A percentile compares a stretch with the other conserved stretches of the same genome.
These are phyloP conservation scores for Takakia lepidozioides DNA, from an alignment of 225 moss, liverwort and hornwort genomes.

Conservation along the genomic window DNA sequence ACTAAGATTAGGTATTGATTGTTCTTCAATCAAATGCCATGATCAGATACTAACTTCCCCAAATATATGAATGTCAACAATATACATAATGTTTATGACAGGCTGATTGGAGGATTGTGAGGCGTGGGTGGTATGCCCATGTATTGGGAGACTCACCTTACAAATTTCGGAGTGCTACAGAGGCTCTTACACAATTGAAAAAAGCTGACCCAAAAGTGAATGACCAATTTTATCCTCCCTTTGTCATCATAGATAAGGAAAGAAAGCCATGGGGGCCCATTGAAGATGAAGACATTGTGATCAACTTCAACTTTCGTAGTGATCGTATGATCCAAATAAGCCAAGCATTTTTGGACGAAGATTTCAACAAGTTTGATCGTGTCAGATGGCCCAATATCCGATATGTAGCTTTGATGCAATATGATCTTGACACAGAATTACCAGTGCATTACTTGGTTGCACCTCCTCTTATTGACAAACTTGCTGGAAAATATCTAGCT, in stretches of 20 bases:
- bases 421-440: slow-evolving; percentile 60
- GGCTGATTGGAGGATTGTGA: slow-evolving; percentile 78
- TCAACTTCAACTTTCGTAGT: slow-evolving; percentile 65
- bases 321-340: slow-evolving; percentile 66
- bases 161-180: slow-evolving; percentile 57
- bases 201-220: slow-evolving; percentile 31
- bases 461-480: slow-evolving; percentile 59
- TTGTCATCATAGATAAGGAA: slow-evolving; percentile 50
- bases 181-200: slow-evolving; percentile 52
- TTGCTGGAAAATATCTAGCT: slow-evolving; percentile 55
- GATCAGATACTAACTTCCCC: no score
- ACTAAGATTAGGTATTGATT: no score
- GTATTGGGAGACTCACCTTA: slow-evolving; percentile 70
- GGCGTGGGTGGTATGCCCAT: slow-evolving; percentile 72
- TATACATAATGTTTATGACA: no score
- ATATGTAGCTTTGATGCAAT: slow-evolving; percentile 62
- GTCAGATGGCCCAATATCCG: slow-evolving; percentile 55
- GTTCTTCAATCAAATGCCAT: no score
- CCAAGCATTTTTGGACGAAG: slow-evolving; percentile 58
- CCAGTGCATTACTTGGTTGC: slow-evolving; percentile 50
- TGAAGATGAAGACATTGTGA: slow-evolving; percentile 39
- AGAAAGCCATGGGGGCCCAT: slow-evolving; percentile 62
- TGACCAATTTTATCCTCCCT: slow-evolving; percentile 72
- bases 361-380: slow-evolving; percentile 58
- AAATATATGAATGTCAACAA: no score